phyloP scores from a whole-genome alignment of 345 rosid genomes.

The Gossypium sturtianum region DNA sequence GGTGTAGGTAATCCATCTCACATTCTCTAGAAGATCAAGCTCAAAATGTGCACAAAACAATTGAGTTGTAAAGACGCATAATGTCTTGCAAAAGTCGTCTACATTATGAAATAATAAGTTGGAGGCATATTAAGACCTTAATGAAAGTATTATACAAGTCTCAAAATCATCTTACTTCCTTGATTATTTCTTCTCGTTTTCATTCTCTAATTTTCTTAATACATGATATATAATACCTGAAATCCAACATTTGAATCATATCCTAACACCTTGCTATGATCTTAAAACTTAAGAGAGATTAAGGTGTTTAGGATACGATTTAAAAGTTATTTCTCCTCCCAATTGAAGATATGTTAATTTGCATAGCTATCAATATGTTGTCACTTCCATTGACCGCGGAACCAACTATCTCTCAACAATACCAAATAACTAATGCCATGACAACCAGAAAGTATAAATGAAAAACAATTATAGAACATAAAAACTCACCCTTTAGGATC shows the following conservation, averaged over 20 bases:
- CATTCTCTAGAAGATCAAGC: no score
- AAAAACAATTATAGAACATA: neutral
- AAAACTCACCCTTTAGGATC: constrained; percentile 38
- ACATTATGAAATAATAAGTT: no score
- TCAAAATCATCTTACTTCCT: neutral
- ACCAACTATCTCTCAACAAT: neutral
- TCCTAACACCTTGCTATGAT: neutral
- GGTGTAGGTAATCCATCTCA: no score
- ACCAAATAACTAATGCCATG: neutral
- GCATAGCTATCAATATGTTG: neutral
- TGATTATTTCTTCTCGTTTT: neutral
- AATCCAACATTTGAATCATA: neutral
- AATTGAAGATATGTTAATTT: neutral
- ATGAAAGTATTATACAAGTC: neutral
- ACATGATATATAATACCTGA: neutral
- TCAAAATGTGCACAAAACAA: no score
- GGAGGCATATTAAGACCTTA: neutral
- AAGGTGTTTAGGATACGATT: neutral
- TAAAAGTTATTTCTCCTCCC: no score
- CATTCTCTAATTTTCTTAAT: neutral
- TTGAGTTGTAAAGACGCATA: no score
- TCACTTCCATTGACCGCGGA: neutral
- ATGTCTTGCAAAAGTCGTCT: no score
- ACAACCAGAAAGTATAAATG: neutral
- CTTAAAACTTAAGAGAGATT: neutral